These are phyloP conservation scores for Cyclaneusma minus DNA, from an alignment of 2,329 filamentous ascomycete genomes.

Conservation along the genomic window DNA sequence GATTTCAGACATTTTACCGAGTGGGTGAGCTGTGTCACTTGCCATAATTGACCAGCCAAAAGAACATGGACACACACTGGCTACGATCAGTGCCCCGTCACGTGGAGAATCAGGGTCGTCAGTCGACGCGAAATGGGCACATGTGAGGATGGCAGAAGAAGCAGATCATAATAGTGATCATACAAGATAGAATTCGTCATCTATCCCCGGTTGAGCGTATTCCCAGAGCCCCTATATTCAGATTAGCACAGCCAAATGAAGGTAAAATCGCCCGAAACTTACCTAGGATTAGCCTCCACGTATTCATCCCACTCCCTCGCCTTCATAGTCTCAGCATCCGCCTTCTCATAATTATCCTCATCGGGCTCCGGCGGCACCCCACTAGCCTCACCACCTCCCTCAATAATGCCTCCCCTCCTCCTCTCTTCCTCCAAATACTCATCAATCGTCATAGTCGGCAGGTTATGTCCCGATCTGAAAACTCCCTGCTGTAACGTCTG, in stretches of 20 bases:
- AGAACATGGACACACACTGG: too few species aligned
- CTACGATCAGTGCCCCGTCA: too few species aligned
- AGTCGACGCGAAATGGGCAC: neutral
- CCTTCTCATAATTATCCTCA: conserved; percentile 80
- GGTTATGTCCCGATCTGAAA: conserved; percentile 78
- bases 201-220: conserved; percentile 66
- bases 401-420: conserved; percentile 71
- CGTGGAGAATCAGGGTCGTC: neutral
- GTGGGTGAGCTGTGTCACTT: too few species aligned
- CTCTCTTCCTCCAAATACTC: conserved; percentile 92
- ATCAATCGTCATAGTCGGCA: conserved; percentile 96
- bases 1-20: too few species aligned
- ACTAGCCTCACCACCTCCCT: conserved; percentile 71
- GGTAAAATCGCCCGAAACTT: conserved; percentile 6
- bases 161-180: too few species aligned
- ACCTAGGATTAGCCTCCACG: conserved; percentile 71
- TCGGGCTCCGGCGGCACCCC: conserved; percentile 56
- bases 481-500: conserved; percentile 65
- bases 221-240: conserved; percentile 48
- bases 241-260: conserved; percentile 4
- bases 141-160: too few species aligned
- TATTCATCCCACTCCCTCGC: conserved; percentile 93
- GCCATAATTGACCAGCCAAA: too few species aligned
- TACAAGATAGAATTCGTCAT: neutral
- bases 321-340: conserved; percentile 83